Evolutionary conservation across 2,329 filamentous ascomycete species (phyloP).

Genomic region (Catunica adiposa): DNA sequence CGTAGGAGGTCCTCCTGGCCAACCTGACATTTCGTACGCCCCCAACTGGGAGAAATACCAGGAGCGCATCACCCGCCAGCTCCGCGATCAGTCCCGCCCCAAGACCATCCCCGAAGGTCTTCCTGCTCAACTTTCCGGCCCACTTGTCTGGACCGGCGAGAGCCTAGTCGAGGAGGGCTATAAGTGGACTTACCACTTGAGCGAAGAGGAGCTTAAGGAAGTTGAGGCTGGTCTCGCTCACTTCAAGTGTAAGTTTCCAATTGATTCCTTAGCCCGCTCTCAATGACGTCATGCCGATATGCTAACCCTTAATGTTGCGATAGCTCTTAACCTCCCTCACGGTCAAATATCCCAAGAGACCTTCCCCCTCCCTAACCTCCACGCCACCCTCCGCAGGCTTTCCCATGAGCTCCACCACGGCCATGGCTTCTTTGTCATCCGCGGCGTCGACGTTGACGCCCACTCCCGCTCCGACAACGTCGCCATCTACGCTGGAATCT

Average conservation of each 20-base stretch:
- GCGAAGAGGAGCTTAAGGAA: constrained; percentile 8
- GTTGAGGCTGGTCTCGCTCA: constrained; percentile 11
- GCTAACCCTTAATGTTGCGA: background rate
- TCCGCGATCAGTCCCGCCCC: constrained; percentile 4
- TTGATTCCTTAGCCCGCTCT: background rate
- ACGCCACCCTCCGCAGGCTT: constrained; percentile 30
- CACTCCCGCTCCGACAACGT: constrained; percentile 40
- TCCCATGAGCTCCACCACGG: constrained; percentile 35
- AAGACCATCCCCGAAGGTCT: constrained; percentile 10
- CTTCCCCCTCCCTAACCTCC: constrained; percentile 36
- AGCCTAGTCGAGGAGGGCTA: constrained; percentile 5
- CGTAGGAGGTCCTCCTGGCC: constrained; percentile 11
- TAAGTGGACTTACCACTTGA: constrained; percentile 8
- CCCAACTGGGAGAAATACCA: constrained; percentile 13
- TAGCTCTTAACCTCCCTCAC: constrained; percentile 4
- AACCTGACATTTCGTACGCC: constrained; percentile 14
- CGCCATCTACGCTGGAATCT: constrained; percentile 42
- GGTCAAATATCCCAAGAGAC: constrained; percentile 14
- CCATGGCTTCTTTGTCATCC: constrained; percentile 44
- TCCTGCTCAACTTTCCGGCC: constrained; percentile 7
- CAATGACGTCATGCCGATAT: background rate
- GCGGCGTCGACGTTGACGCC: constrained; percentile 36
- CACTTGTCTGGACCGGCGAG: constrained; percentile 12
- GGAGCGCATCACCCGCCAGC: constrained; percentile 9
- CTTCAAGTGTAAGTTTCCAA: constrained; percentile 13